Evolutionary conservation across 2,329 filamentous ascomycete species (phyloP), one percentile per base, ranked within the genome.

Genomic region (Pestalotiopsis sp.): DNA sequence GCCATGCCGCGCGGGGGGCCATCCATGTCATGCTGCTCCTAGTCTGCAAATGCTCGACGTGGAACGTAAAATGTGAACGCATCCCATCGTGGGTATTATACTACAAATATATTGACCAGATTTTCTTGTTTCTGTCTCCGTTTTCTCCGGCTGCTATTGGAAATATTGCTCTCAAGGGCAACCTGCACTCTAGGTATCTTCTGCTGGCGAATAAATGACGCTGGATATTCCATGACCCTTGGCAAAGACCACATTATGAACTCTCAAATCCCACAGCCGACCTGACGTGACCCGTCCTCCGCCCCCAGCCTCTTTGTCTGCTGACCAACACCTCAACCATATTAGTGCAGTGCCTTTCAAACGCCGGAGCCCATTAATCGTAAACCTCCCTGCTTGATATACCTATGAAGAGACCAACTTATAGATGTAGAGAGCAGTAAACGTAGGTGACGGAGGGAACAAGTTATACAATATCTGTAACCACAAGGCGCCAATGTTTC

Each of bases 291-390:
- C 55, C 25, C 17, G 55, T 12, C 55, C 25, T 9, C 23, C n/a
- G n/a, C 23, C 25, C 45, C 12, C 57, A 25, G 25, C 57, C 23
- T 61, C n/a, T 58, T 45, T 13, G 20, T 55, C 11, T n/a, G 14
- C 45, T 31, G 17, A 20, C 11, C 25, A 41, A 25, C 41, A n/a
- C 12, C 14, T n/a, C 45, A 55, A 25, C 45, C 59, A n/a, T 64
- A 58, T 64, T 64, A 45, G 25, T 39, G 25, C 61, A 49, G 59
- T 69, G 55, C 62, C 41, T 65, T 61, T 57, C 27, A 31, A 49
- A 67, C 68, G 61, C 68, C 65, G 68, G 65, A 65, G 41, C 68
- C 64, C 55, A 41, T 49, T 17, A 11, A 60, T 36, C 11, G 31
- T n/a, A 36, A 57, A 6, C 25, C n/a, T 25, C 25, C 12, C 31